Base-by-base conservation (phyloP, 2,329 filamentous ascomycete genomes). In the Gremmenia infestans region DNA sequence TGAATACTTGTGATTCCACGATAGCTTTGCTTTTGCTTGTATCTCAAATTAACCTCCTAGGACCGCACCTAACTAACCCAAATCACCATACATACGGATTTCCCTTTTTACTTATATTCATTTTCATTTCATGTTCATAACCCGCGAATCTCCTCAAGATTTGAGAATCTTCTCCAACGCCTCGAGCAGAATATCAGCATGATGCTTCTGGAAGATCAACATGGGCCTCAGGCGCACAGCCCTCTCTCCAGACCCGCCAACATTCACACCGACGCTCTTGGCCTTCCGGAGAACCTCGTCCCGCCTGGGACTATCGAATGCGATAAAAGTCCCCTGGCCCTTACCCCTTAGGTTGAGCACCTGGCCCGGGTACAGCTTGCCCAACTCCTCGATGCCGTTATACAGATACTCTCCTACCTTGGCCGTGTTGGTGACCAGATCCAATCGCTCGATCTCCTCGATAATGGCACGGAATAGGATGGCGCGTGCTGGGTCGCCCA, bases 161-260 rank as follows among this genome's bases (percentile, higher is more conserved):
- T 68, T 70, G 17, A 68, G 55, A 23, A 71, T 67, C 62, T 70
- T 90, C 78, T 95, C 90, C 63, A 95, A 70, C 23, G 80, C 81
- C 65, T 89, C 90, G 49, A 96, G 73, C 65, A 97, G 76, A 58
- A 96, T 85, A 74, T 96, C 89, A 22, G 88, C 92, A 73, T 97
- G 93, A 71, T 88, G 83, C 80, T 91, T 83, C 82, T 96, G 88
- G 64, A 93, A 92, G 67, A 92, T 83, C 66, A 93, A 75, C 89
- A 93, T 93, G 9, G 89, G 89, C 63, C 89, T 78, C 70, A 93
- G 73, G 57, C 89, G 75, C 19, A 93, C 85, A 14, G 89, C 88
- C 60, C 72, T 75, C 69, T 79, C 80, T 32, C 89, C 89, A 64
- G 81, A 84, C n/a, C 87, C 88, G 60, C 89, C 89, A 68, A 92